Percentiles rank a stretch among this genome's conserved stretches.
Evolutionary conservation across 345 rosid genomes (phyloP).

Genomic region (Syzygium jambos): DNA sequence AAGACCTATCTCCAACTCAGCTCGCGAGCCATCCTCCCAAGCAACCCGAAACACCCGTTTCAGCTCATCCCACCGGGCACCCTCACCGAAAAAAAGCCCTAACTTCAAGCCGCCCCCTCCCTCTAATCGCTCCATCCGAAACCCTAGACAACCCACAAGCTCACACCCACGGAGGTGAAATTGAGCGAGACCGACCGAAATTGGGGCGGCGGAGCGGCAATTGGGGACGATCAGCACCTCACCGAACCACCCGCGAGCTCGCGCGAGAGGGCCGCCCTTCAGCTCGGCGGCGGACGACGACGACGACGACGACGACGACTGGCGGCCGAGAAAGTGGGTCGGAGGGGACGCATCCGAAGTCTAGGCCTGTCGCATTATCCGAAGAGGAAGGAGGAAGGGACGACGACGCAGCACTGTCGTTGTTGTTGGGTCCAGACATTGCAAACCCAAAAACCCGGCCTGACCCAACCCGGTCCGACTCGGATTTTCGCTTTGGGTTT

Average conservation of each 20-base stretch:
- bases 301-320: not conserved
- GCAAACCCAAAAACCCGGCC: too few species aligned
- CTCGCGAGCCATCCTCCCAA: not conserved
- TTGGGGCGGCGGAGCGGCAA: not conserved
- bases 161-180: not conserved
- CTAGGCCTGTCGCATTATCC: too few species aligned
- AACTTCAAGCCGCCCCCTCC: not conserved
- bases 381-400: too few species aligned
- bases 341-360: not conserved
- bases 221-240: not conserved
- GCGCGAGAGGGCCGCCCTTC: not conserved
- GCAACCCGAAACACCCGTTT: not conserved
- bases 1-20: not conserved
- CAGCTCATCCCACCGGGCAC: not conserved
- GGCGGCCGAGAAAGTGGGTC: not conserved
- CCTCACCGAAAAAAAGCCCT: not conserved
- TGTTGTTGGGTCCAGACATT: too few species aligned
- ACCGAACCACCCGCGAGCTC: not conserved
- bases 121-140: not conserved
- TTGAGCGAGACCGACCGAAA: not conserved
- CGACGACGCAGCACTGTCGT: too few species aligned
- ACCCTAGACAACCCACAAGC: slow-evolving; percentile 3
- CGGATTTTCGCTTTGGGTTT: too few species aligned
- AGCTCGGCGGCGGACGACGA: not conserved
- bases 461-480: too few species aligned